Evolutionary conservation across 108 stramenopile species (phyloP).

Genomic region (Skeletonema marinoi): DNA sequence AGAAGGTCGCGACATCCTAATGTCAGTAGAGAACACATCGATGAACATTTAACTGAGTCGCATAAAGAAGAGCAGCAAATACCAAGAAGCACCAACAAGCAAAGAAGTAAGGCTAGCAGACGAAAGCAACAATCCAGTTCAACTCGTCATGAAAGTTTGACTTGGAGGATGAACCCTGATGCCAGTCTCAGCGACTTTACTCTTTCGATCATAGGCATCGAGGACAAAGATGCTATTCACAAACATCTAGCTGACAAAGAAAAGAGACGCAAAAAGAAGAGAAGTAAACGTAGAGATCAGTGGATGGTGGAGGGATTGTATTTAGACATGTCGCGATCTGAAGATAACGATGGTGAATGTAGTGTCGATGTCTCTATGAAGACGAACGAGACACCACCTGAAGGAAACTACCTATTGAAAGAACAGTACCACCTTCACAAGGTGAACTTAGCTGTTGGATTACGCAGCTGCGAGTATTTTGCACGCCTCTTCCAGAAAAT

Average conservation of each 20-base stretch:
- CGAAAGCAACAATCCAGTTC: background rate
- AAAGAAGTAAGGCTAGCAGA: background rate
- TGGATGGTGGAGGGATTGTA: conserved; percentile 48
- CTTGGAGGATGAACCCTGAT: conserved; percentile 62
- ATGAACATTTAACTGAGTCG: background rate
- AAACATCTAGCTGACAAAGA: conserved; percentile 3
- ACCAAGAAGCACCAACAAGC: conserved; percentile 22
- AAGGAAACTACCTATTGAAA: background rate
- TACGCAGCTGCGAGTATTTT: conserved; percentile 59
- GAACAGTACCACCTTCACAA: conserved; percentile 56
- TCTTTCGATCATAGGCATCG: conserved; percentile 49
- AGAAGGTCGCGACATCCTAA: background rate
- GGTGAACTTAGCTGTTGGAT: conserved; percentile 59
- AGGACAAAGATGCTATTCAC: conserved; percentile 35
- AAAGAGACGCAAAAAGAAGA: background rate
- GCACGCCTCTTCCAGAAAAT: conserved; percentile 29
- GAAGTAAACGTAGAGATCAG: conserved; percentile 20
- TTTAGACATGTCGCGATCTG: conserved; percentile 36
- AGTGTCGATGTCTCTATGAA: background rate
- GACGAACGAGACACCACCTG: background rate
- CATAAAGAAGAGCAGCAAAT: conserved; percentile 4
- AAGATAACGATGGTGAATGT: conserved; percentile 18
- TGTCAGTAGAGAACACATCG: background rate
- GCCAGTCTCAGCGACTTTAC: conserved; percentile 55
- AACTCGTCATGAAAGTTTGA: conserved; percentile 9